Evolutionary conservation across 78 protist genomes (phyloP), one percentile per base, ranked within the genome.

Genomic region (Tieghemostelium lacteum): DNA sequence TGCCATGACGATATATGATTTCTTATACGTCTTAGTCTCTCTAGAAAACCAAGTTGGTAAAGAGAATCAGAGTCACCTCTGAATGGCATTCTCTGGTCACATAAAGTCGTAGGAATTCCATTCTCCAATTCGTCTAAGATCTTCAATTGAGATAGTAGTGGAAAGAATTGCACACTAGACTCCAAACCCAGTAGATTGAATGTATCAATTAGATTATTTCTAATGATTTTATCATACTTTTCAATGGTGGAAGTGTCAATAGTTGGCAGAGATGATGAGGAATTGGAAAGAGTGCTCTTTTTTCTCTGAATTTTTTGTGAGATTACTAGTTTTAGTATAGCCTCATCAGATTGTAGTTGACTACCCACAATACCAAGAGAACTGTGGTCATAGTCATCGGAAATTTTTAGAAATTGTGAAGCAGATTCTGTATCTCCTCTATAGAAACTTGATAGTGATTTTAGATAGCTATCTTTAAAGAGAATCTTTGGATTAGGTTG

Each of bases 111-210:
- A n/a, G n/a, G n/a, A 42, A 80, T 63, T 14, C 88, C 88, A 55
- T 80, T 65, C 58, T 80, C 88, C n/a, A 83, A 45, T 33, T 83
- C 91, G 33, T 83, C 91, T n/a, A 83, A 31, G 22, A 83, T 29
- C 66, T 83, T 83, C 29, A 83, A 58, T 45, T 83, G 91, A 17
- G 91, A 26, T n/a, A 83, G 54, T n/a, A 58, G 69, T 60, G 66
- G 91, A 66, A 83, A 83, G 6, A 78, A 58, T 29, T 66, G 78
- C 12, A 83, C 78, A 60, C 69, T 83, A 20, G 91, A 69, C n/a
- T 83, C 91, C 45, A 64, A 28, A 12, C 91, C 91, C 8, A 83
- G 16, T 20, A 67, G 14, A 45, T 69, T 36, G 0, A 83, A 50
- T 58, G 91, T 36, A 16, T 83, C 63, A 10, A 39, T 54, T 17